Percentiles rank a stretch among this genome's conserved stretches.
Conservation (phyloP, 176 grass and related monocot genomes). For the Zizania latifolia region DNA sequence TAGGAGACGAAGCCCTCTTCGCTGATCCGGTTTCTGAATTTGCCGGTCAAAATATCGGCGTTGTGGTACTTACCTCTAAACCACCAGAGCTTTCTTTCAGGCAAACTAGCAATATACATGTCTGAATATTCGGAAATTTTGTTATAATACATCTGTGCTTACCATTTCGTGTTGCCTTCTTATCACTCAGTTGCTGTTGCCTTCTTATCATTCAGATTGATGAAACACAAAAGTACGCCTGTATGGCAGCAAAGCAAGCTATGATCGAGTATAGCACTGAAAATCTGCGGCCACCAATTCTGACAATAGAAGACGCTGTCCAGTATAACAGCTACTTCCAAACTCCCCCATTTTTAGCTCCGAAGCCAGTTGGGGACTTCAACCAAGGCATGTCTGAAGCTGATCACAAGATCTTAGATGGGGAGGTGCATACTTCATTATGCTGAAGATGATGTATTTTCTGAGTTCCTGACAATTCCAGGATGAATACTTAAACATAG, state of each 20-base stretch:
- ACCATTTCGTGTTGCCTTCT: too few species aligned
- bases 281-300: slow-evolving; percentile 61
- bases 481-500: background rate
- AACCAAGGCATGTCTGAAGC: slow-evolving; percentile 77
- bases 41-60: slow-evolving; percentile 71
- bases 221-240: slow-evolving; percentile 71
- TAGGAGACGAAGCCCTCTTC: slow-evolving; percentile 67
- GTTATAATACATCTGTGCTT: background rate
- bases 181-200: too few species aligned
- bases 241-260: slow-evolving; percentile 73
- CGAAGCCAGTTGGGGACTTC: slow-evolving; percentile 58
- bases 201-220: slow-evolving; percentile 48
- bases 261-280: slow-evolving; percentile 56
- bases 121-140: background rate
- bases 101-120: background rate
- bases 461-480: background rate
- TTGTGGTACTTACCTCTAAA: slow-evolving; percentile 57
- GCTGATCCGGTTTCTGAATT: slow-evolving; percentile 52
- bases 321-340: slow-evolving; percentile 54
- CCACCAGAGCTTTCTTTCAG: background rate
- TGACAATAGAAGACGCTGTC: slow-evolving; percentile 74
- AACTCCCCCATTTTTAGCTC: slow-evolving; percentile 33
- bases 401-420: slow-evolving; percentile 76
- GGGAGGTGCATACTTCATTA: too few species aligned
- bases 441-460: too few species aligned